phyloP scores from a whole-genome alignment of 2,329 filamentous ascomycete genomes.

The Fusarium nodosum region DNA sequence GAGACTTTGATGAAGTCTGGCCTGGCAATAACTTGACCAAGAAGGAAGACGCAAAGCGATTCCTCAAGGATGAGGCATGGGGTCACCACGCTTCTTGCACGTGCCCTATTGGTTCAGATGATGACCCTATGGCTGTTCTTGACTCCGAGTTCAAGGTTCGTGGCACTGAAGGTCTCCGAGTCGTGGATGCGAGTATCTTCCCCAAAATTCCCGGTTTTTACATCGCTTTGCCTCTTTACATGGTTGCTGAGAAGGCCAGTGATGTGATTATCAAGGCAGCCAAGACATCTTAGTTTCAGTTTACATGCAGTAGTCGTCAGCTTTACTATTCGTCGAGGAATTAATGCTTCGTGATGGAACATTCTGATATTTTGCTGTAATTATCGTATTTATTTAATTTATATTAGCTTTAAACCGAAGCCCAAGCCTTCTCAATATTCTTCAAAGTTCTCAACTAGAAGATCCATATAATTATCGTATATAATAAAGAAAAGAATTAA shows the following conservation, averaged over 20 bases:
- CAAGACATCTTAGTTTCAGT: constrained; percentile 5
- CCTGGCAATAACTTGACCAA: constrained; percentile 57
- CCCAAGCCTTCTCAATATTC: too few relatives aligned
- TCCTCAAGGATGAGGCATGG: constrained; percentile 52
- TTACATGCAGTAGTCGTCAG: too few relatives aligned
- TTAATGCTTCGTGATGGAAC: too few relatives aligned
- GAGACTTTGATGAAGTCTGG: constrained; percentile 46
- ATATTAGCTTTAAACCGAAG: too few relatives aligned
- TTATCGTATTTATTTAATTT: too few relatives aligned
- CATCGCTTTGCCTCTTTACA: constrained; percentile 36
- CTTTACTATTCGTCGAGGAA: background rate
- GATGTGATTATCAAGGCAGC: constrained; percentile 51
- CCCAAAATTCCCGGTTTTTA: constrained; percentile 47
- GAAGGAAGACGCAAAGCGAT: constrained; percentile 49
- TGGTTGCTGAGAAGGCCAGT: constrained; percentile 71
- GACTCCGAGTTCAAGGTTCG: constrained; percentile 68
- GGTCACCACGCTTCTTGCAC: constrained; percentile 54
- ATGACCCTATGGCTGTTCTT: constrained; percentile 58
- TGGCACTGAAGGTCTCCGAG: constrained; percentile 67
- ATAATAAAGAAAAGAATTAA: background rate
- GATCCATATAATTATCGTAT: too few relatives aligned
- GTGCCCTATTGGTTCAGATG: constrained; percentile 51
- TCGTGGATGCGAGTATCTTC: constrained; percentile 73
- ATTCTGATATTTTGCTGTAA: background rate
- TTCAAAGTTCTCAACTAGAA: too few relatives aligned